Percentiles rank a stretch among this genome's conserved stretches.
phyloP scores from a whole-genome alignment of 352 stramenopile genomes.

The Phytophthora litchii region DNA sequence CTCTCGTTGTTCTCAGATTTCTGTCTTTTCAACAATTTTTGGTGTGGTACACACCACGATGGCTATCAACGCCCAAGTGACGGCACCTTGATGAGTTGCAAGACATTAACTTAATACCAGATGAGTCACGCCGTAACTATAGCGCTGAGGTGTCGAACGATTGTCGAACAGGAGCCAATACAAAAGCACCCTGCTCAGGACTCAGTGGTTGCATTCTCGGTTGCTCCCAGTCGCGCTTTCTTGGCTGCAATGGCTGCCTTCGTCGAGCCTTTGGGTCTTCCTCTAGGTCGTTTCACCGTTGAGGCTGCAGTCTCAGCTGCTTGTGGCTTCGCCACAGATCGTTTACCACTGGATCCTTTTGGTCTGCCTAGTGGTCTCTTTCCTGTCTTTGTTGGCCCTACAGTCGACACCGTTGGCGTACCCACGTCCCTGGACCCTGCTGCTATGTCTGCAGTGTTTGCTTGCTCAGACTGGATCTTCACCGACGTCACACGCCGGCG shows the following conservation, averaged over 20 bases:
- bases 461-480: slow-evolving; percentile 16
- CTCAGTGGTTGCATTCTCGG: slow-evolving; percentile 3
- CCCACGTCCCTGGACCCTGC: slow-evolving; percentile 1
- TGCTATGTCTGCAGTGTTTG: slow-evolving; percentile 1
- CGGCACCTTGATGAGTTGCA: background rate
- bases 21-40: slow-evolving; percentile 32
- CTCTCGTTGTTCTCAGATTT: slow-evolving; percentile 26
- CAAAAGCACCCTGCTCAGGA: background rate
- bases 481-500: slow-evolving; percentile 23
- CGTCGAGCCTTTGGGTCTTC: slow-evolving; percentile 30
- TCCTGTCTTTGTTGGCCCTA: background rate
- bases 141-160: background rate
- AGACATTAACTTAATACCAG: no score
- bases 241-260: slow-evolving; percentile 28
- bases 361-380: slow-evolving; percentile 18
- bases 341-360: slow-evolving; percentile 18
- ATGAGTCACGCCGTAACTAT: no score
- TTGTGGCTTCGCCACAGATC: slow-evolving; percentile 7
- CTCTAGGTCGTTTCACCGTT: slow-evolving; percentile 17
- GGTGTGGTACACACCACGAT: slow-evolving; percentile 24
- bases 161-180: background rate
- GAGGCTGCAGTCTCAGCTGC: slow-evolving; percentile 1
- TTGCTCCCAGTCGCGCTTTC: slow-evolving; percentile 13
- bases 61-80: no score
- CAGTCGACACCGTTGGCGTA: background rate